phyloP scores from a whole-genome alignment of 495 filamentous ascomycete genomes.

The Tetracladium setigerum region DNA sequence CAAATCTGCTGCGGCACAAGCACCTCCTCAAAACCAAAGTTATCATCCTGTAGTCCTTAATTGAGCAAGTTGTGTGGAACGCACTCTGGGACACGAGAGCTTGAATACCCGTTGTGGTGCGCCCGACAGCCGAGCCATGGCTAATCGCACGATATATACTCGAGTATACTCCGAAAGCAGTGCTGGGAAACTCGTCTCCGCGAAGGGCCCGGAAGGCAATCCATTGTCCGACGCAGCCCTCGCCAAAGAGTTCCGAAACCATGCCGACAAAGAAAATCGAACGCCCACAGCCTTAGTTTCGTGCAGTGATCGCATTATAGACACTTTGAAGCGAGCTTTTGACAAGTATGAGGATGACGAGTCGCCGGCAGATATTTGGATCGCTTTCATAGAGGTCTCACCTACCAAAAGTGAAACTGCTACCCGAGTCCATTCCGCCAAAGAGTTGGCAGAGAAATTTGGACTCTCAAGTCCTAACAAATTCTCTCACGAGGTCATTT shows the following conservation, averaged over 20 bases:
- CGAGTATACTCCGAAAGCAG: constrained; percentile 10
- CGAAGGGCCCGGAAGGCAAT: constrained; percentile 1
- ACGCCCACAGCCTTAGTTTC: constrained; percentile 11
- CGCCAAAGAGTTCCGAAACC: constrained; percentile 7
- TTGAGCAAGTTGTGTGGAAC: constrained; percentile 9
- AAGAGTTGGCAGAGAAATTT: constrained; percentile 10
- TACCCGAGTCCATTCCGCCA: constrained; percentile 7
- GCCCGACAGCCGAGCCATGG: constrained; percentile 3
- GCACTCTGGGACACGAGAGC: constrained; percentile 1
- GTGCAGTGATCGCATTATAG: constrained; percentile 9
- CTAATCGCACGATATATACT: constrained; percentile 7
- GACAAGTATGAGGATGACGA: constrained; percentile 12
- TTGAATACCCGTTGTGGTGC: neutral
- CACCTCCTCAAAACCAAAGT: constrained; percentile 3
- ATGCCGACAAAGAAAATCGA: constrained; percentile 1
- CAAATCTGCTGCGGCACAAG: constrained; percentile 1
- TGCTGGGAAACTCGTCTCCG: constrained; percentile 6
- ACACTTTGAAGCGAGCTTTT: constrained; percentile 10
- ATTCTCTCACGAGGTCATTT: constrained; percentile 12
- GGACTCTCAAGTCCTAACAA: neutral
- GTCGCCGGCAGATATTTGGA: constrained; percentile 11
- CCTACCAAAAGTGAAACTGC: neutral
- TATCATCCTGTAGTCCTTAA: constrained; percentile 9
- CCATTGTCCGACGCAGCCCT: constrained; percentile 12
- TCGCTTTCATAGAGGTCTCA: constrained; percentile 13